Evolutionary conservation across 805 yeast genomes (phyloP), one percentile per base, ranked within the genome.

Genomic region (Sugiyamaella lignohabitans): DNA sequence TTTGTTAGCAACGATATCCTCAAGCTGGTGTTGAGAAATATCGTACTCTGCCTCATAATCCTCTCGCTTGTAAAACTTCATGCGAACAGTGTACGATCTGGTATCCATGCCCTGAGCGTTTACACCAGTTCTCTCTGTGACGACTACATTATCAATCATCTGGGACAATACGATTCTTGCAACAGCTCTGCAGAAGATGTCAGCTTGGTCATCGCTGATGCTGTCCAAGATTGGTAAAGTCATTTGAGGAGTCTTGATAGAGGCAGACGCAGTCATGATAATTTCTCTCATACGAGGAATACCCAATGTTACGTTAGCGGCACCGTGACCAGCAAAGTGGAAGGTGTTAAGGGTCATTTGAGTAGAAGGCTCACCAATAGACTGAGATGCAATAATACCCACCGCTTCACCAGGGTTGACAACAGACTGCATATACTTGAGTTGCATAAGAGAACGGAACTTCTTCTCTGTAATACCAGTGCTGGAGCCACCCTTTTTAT

Each of bases 281-380:
- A 93, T 93, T 77, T 93, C 99, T 79, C 99, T 84, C 87, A 93
- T 82, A 79, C 99, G 96, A 37, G 99, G 99, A 64, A 93, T 93
- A 84, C 99, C 99, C 60, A 93, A 76, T 0, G 99, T 93, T 54
- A 93, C 99, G 69, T 93, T 93, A 40, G 98, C 98, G 49, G 98
- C 99, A 80, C 99, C 99, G 72, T 94, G 98, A 66, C 99, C 99
- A 59, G 99, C 99, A 63, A 93, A 93, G 74, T 93, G 96, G 87
- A 87, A 87, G 40, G 96, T 87, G 67, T 87, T 87, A 61, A 87
- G 78, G 16, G 99, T 93, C 99, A 93, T 93, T 73, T 93, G 99
- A 2, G 99, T 93, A 3, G 97, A 87, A 43, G 99, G 99, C 69
- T 93, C 99, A 70, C 99, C 99, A 65, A 93, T 82, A 46, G 97